These are phyloP conservation scores for Henckelia pumila DNA, from an alignment of 257 asterid species.

Conservation along the genomic window DNA sequence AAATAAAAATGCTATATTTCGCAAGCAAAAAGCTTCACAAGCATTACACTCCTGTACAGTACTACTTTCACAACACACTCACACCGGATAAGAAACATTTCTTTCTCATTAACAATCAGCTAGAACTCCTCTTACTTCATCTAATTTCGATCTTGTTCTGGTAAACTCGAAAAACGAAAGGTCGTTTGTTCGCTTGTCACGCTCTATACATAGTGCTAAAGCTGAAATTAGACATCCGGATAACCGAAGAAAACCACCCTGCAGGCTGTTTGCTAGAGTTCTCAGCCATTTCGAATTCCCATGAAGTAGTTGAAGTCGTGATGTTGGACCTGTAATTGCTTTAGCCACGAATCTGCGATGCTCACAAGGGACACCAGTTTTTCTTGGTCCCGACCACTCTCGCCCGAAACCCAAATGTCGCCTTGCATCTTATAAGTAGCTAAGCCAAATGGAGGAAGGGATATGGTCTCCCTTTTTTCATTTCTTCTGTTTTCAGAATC, in stretches of 20 bases:
- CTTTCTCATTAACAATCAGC: not conserved
- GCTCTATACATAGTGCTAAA: not conserved
- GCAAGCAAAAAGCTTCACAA: not conserved
- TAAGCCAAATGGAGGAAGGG: conserved; percentile 76
- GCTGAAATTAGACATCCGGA: not conserved
- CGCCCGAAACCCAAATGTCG: conserved; percentile 57
- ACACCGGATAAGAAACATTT: not conserved
- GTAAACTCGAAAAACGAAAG: not conserved
- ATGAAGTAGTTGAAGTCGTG: conserved; percentile 91
- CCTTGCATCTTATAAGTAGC: conserved; percentile 70
- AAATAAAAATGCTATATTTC: too few relatives aligned
- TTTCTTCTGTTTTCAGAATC: conserved; percentile 29
- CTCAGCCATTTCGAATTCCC: conserved; percentile 57
- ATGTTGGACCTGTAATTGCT: conserved; percentile 87
- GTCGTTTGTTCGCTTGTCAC: not conserved
- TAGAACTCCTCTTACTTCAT: not conserved
- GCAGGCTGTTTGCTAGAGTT: conserved; percentile 6
- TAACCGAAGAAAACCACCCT: not conserved
- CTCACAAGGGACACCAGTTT: conserved; percentile 60
- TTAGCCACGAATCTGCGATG: conserved; percentile 92
- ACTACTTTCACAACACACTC: not conserved
- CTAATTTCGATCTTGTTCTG: not conserved
- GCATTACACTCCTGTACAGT: not conserved
- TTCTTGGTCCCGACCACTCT: conserved; percentile 43
- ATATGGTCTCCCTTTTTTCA: conserved; percentile 32